Evolutionary conservation across 306 rosid species (phyloP), one percentile per base, ranked within the genome.

Genomic region (Cucumis cinereus): DNA sequence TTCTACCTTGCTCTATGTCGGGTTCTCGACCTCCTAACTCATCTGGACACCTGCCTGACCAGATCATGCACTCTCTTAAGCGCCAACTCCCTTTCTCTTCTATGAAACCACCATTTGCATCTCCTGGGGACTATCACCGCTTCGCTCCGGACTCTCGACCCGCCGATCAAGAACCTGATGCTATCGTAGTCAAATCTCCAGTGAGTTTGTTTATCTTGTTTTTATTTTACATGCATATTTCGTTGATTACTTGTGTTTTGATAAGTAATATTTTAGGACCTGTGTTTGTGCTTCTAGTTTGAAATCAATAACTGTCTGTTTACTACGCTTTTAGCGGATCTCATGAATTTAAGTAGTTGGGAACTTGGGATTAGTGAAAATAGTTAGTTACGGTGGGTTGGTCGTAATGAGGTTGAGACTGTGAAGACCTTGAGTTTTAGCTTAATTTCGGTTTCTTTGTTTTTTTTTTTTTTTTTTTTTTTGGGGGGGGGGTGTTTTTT

Each of bases 51-150:
- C 80, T 82, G 6, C 63, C 89, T 1, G 86, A 83, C 40, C 89
- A 83, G 92, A 88, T 88, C 92, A 83, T 78, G 81, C 92, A 83
- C 78, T 81, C 93, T 20, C 82, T 86, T 80, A 88, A 82, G 61
- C 92, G 89, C 1, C 96, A 91, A 87, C 91, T 89, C 24, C 96
- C 96, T 0, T 91, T 90, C 50, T 81, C 96, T 6, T 74, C 92
- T 53, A 80, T 86, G 87, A 91, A 85, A 70, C 96, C 98, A 8
- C 92, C 90, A 11, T 94, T 94, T 75, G 82, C 84, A 6, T 82
- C 92, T 76, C 80, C 91, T n/a, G 91, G 80, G 0, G 96, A 94
- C 82, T 94, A 94, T 53, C 96, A 94, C 77, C 88, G 90, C 62
- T 94, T 94, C 78, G 74, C 81, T 9, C 84, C 91, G 15, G 93